These are phyloP conservation scores for Diaporthe batatas DNA, from an alignment of 2,329 filamentous ascomycete genomes.

Conservation along the genomic window DNA sequence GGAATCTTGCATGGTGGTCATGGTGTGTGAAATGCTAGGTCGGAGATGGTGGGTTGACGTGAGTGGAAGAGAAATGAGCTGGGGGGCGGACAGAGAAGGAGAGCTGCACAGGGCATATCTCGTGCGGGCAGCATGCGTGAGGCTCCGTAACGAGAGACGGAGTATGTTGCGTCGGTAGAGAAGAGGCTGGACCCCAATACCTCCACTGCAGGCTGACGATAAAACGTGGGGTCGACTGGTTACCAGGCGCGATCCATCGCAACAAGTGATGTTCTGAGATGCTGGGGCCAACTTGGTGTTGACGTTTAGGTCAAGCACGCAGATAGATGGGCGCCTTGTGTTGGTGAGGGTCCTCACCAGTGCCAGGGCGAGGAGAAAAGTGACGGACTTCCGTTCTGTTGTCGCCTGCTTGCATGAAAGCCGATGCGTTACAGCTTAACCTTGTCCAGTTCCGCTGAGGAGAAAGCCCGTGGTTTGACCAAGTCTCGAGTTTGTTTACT, in stretches of 20 bases:
- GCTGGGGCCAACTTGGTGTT: not conserved
- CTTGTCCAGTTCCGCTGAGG: constrained; percentile 3
- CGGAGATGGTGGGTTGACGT: not conserved
- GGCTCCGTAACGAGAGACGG: not conserved
- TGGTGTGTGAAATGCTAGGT: not conserved
- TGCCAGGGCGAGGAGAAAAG: constrained; percentile 4
- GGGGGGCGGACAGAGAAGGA: not conserved
- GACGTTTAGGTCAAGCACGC: not conserved
- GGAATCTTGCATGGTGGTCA: constrained; percentile 32
- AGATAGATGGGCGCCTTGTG: not conserved
- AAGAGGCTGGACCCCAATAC: not conserved
- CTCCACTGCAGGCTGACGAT: not conserved
- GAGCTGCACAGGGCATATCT: not conserved
- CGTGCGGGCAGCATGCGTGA: not conserved
- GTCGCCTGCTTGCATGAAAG: not conserved
- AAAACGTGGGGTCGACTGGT: constrained; percentile 2
- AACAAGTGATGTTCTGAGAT: not conserved
- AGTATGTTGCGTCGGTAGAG: not conserved
- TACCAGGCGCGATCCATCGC: constrained; percentile 11
- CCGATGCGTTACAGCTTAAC: constrained; percentile 4
- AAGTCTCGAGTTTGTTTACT: constrained; percentile 22
- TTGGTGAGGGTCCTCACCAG: constrained; percentile 1
- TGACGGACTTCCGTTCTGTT: not conserved
- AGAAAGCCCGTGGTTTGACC: constrained; percentile 1
- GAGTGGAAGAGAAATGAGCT: not conserved